A percentile compares a stretch with the other conserved stretches of the same genome.
These are phyloP conservation scores for Papiliotrema flavescens DNA, from an alignment of 1,284 basidiomycete species.

Conservation along the genomic window DNA sequence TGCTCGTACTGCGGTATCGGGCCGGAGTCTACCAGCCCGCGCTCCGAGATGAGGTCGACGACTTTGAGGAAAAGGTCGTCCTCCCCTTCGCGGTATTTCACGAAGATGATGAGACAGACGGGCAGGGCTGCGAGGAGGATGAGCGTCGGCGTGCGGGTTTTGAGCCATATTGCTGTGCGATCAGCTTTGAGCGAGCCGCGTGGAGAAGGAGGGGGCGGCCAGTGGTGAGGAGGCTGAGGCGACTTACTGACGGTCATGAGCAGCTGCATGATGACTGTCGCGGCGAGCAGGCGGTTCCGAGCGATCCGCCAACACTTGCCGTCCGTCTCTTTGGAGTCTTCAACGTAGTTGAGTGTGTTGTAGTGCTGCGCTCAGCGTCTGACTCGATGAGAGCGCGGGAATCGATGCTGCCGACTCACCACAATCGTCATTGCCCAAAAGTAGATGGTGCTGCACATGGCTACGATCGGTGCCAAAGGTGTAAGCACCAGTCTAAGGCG, in stretches of 20 bases:
- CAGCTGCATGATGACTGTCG: conserved; percentile 31
- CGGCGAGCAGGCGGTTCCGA: conserved; percentile 28
- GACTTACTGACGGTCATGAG: conserved; percentile 35
- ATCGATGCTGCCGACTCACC: conserved; percentile 10
- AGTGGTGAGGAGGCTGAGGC: no score
- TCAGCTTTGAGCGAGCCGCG: neutral
- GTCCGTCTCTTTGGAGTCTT: conserved; percentile 35
- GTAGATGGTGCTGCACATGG: conserved; percentile 30
- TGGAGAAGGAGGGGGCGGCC: no score
- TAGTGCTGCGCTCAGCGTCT: conserved; percentile 16
- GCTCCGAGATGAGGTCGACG: neutral
- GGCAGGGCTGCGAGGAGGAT: conserved; percentile 3
- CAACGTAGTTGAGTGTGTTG: conserved; percentile 30
- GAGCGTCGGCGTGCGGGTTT: conserved; percentile 7
- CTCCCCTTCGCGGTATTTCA: conserved; percentile 3
- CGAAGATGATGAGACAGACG: neutral
- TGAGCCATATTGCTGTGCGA: conserved; percentile 8
- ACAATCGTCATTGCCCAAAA: conserved; percentile 36
- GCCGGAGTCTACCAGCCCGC: neutral
- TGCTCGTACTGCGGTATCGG: conserved; percentile 8
- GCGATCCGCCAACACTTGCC: conserved; percentile 33
- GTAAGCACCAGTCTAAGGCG: conserved; percentile 22
- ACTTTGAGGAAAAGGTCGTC: neutral
- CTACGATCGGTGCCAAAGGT: conserved; percentile 34
- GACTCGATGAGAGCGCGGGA: neutral